These are phyloP conservation scores for Globisporangium rhizosaccharum DNA, from an alignment of 352 stramenopile genomes.

Conservation along the genomic window DNA sequence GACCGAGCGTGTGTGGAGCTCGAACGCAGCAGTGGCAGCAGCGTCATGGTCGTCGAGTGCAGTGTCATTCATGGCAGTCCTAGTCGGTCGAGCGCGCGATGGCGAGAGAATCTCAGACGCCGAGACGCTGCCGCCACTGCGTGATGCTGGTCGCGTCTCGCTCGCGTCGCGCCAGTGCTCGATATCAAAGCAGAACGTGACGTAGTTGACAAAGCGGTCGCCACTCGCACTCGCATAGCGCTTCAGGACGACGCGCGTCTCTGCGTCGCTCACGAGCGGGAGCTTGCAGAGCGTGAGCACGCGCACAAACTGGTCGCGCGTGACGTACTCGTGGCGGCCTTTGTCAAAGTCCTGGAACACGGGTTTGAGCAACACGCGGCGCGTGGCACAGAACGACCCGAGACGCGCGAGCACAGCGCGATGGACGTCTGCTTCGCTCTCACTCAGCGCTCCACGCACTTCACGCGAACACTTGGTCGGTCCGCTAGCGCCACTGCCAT, in stretches of 20 bases:
- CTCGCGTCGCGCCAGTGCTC: conserved; percentile 34
- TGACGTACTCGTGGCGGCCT: conserved; percentile 67
- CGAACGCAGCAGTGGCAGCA: conserved; percentile 11
- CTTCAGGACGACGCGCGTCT: conserved; percentile 55
- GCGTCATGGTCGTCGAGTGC: conserved; percentile 21
- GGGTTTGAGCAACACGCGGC: conserved; percentile 70
- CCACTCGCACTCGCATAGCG: conserved; percentile 67
- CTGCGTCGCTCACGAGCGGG: conserved; percentile 34
- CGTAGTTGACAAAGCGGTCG: conserved; percentile 79
- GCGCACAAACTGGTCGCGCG: conserved; percentile 75
- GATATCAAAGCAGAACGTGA: conserved; percentile 79
- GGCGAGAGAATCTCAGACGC: conserved; percentile 56
- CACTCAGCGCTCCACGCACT: conserved; percentile 45
- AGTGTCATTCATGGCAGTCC: background rate
- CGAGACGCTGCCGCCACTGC: conserved; percentile 24
- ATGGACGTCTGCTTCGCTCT: conserved; percentile 37
- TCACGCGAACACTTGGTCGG: conserved; percentile 52
- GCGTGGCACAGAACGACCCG: conserved; percentile 45
- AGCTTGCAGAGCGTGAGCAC: conserved; percentile 81
- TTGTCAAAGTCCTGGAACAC: conserved; percentile 83
- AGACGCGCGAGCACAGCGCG: conserved; percentile 59
- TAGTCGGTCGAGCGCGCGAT: background rate
- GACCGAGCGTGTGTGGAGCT: conserved; percentile 37
- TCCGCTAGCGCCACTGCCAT: conserved; percentile 1
- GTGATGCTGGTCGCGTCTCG: conserved; percentile 28